Evolutionary conservation across 2,329 filamentous ascomycete genomes (phyloP).

Genomic region (Diaporthe amygdali): DNA sequence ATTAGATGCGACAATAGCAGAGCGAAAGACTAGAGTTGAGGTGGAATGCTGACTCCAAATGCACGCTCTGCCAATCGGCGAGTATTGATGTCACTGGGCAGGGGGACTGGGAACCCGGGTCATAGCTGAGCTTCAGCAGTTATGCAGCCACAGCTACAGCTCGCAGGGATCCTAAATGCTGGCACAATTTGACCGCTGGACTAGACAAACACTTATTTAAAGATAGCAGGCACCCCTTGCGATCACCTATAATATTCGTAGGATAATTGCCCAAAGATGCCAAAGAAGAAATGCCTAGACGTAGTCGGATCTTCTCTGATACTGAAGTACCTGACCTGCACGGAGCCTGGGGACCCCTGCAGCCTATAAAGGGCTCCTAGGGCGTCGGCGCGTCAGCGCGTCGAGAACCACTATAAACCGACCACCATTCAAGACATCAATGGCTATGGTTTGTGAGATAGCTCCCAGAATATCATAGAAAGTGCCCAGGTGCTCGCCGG

Average conservation of each 20-base stretch:
- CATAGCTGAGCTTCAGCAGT: not conserved
- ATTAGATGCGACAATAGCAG: not conserved
- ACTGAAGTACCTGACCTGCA: too few relatives aligned
- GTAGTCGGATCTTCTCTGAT: too few relatives aligned
- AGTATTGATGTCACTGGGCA: constrained; percentile 11
- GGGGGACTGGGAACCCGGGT: not conserved
- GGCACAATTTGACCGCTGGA: too few relatives aligned
- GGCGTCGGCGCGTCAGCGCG: not conserved
- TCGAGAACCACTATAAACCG: not conserved
- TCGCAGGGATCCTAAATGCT: not conserved
- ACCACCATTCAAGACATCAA: not conserved
- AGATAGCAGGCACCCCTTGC: too few relatives aligned
- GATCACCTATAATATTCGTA: too few relatives aligned
- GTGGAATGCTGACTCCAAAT: not conserved
- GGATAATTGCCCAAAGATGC: too few relatives aligned
- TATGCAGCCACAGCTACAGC: too few relatives aligned
- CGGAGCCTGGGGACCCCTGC: too few relatives aligned
- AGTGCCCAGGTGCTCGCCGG: too few relatives aligned
- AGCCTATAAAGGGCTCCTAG: not conserved
- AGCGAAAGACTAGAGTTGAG: not conserved
- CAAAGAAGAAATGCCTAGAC: too few relatives aligned
- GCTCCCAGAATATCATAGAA: not conserved
- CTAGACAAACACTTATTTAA: too few relatives aligned
- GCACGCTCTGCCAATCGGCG: not conserved
- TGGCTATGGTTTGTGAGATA: not conserved